Conservation (phyloP, 148 eudicot species). For the Silene uniflora region DNA sequence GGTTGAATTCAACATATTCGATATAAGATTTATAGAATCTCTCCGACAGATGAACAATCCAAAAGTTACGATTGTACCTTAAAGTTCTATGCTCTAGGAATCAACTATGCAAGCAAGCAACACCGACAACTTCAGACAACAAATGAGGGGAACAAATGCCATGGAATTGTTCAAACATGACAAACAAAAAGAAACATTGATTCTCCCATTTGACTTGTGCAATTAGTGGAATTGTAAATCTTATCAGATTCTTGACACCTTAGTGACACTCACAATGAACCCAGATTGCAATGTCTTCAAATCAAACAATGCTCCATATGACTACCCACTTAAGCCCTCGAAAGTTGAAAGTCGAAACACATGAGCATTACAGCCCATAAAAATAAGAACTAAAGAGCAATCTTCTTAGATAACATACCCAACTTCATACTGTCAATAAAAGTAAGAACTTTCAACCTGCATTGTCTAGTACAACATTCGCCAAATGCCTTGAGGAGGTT, state of each 20-base stretch:
- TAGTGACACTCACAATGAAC: background rate
- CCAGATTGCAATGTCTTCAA: slow-evolving; percentile 5
- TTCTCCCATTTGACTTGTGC: slow-evolving; percentile 2
- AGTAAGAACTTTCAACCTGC: background rate
- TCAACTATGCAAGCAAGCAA: slow-evolving; percentile 6
- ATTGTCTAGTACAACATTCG: too few relatives aligned
- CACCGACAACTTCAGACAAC: slow-evolving; percentile 14
- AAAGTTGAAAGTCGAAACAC: background rate
- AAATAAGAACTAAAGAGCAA: background rate
- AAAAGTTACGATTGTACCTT: slow-evolving; percentile 10
- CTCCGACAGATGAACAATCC: background rate
- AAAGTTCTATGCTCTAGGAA: slow-evolving; percentile 7
- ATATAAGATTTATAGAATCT: slow-evolving; percentile 17
- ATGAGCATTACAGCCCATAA: background rate
- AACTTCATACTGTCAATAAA: background rate
- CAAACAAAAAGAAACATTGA: background rate
- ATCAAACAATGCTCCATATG: slow-evolving; percentile 5
- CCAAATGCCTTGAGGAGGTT: too few relatives aligned
- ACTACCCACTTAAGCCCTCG: background rate
- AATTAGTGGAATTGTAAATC: slow-evolving; percentile 1
- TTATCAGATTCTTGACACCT: background rate
- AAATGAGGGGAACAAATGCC: background rate
- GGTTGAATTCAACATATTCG: slow-evolving; percentile 13
- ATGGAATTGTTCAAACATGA: background rate
- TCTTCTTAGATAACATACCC: background rate